Evolutionary conservation across 345 rosid genomes (phyloP).

Genomic region (Hevea brasiliensis): DNA sequence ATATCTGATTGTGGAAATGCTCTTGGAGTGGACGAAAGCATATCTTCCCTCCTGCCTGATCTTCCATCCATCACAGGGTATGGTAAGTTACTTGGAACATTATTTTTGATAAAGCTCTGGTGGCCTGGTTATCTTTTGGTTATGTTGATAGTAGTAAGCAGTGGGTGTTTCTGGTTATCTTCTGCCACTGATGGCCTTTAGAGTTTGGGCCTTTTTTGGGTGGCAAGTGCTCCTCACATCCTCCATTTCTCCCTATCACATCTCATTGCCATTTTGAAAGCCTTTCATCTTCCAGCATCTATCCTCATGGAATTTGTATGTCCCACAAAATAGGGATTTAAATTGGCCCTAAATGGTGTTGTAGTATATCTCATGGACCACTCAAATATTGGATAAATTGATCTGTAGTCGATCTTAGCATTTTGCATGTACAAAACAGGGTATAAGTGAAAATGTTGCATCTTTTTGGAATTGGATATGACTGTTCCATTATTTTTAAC

Average conservation of each 20-base stretch:
- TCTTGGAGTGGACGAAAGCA: conserved; percentile 58
- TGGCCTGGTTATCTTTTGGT: not conserved
- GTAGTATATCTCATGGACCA: not conserved
- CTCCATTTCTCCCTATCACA: not conserved
- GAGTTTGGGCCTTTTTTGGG: not conserved
- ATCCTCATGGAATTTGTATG: not conserved
- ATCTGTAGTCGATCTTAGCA: not conserved
- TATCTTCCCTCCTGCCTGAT: conserved; percentile 81
- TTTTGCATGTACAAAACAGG: not conserved
- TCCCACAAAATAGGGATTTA: not conserved
- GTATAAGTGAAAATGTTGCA: not conserved
- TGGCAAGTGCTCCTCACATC: not conserved
- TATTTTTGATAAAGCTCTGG: conserved; percentile 11
- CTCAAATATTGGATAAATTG: not conserved
- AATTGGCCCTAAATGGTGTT: not conserved
- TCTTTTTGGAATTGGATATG: not conserved
- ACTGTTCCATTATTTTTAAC: not conserved
- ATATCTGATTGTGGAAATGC: conserved; percentile 83
- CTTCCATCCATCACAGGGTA: conserved; percentile 96
- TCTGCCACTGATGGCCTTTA: not conserved
- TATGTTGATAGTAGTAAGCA: not conserved
- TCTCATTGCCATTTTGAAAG: not conserved
- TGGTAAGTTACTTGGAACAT: conserved; percentile 47
- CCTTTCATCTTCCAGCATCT: conserved; percentile 3
- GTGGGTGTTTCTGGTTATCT: not conserved